phyloP scores from a whole-genome alignment of 2,329 filamentous ascomycete species.

The Neobulgaria alba region DNA sequence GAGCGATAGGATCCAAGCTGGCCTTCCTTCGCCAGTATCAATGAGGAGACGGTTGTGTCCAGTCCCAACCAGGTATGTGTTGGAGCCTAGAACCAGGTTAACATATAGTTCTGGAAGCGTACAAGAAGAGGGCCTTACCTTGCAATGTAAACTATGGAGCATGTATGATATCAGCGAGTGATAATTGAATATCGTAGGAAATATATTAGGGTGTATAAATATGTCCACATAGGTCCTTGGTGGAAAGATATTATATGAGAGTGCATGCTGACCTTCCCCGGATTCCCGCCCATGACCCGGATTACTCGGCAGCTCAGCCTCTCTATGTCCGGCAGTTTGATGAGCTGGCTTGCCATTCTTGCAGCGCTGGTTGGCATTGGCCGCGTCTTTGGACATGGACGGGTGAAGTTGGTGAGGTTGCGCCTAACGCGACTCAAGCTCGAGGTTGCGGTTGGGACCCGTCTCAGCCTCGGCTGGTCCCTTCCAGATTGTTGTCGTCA shows the following conservation, averaged over 20 bases:
- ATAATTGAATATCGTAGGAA: no score
- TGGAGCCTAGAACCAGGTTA: slow-evolving; percentile 62
- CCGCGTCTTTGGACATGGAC: no score
- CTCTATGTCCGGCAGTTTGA: slow-evolving; percentile 58
- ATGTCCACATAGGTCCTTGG: no score
- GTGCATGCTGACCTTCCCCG: slow-evolving; percentile 57
- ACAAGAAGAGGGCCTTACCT: slow-evolving; percentile 32
- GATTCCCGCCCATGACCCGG: slow-evolving; percentile 83
- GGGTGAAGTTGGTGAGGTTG: no score
- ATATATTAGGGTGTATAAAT: no score
- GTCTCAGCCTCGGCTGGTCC: no score
- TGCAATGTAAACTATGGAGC: slow-evolving; percentile 50
- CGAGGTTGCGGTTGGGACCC: no score
- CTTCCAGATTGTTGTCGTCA: no score
- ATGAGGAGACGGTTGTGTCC: slow-evolving; percentile 69
- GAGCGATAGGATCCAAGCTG: slow-evolving; percentile 63
- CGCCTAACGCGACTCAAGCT: no score
- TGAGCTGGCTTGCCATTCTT: slow-evolving; percentile 27
- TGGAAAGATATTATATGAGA: not conserved
- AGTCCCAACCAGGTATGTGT: slow-evolving; percentile 85
- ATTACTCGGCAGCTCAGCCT: slow-evolving; percentile 70
- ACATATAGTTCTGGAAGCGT: slow-evolving; percentile 30
- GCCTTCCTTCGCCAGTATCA: slow-evolving; percentile 75
- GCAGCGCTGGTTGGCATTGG: not conserved
- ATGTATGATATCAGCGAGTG: no score